Base-by-base conservation (phyloP, 306 rosid species). In the Malus sylvestris region DNA sequence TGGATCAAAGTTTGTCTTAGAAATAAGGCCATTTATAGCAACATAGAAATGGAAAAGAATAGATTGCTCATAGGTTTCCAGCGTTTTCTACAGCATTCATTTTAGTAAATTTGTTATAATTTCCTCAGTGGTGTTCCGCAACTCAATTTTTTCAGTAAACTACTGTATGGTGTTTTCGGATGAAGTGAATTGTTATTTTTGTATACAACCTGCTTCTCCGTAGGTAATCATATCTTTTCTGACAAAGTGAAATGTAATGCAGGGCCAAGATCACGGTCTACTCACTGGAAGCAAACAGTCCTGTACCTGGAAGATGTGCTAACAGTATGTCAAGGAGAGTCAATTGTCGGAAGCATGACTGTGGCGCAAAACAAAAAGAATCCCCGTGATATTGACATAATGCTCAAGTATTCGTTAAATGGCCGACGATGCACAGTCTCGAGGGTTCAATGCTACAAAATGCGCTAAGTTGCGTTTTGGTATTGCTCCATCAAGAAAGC, bases 231-330 rank as follows among this genome's bases (percentile, higher is more conserved):
- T 27, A 61, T 25, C 23, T 51, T 67, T 67, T 27, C 71, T 71
- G 68, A 72, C 72, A 52, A 73, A 35, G 19, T 71, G 77, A 64
- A 72, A 67, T 42, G 67, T 55, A 40, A 72, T 75, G 79, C 89
- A 96, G 99, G 99, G 55, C 99, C 99, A 23, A 90, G 87, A 72
- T 92, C 99, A 7, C 83, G 97, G 30, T 76, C 84, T 18, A 96
- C 99, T 4, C 99, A 95, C 76, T 95, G 99, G 99, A 95, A 95
- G 85, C 99, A 95, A 86, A 95, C 98, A 19, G 97, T 96, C 29
- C 91, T 96, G 14, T 96, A 96, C 82, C 79, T 96, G 72, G 99
- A 92, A 83, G 99, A 92, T 76, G 88, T 96, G 42, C 84, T 92
- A 80, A 96, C 97, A 61, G 80, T 96, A 55, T 96, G 98, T 61